Evolutionary conservation across 768 basidiomycete species (phyloP).

Genomic region (Artomyces pyxidatus): DNA sequence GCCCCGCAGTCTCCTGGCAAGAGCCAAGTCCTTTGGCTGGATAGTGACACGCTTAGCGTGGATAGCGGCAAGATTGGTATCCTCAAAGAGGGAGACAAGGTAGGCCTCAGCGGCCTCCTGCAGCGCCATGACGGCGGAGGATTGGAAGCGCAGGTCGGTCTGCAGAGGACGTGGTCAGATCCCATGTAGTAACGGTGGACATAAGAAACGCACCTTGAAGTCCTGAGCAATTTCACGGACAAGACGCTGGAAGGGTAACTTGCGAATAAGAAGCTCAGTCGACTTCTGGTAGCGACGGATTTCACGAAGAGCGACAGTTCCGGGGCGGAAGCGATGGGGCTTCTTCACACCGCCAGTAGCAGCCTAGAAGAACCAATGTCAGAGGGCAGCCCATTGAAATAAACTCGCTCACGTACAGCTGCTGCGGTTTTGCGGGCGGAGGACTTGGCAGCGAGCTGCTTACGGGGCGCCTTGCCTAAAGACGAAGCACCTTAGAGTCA

Average conservation of each 20-base stretch:
- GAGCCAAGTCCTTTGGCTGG: slow-evolving; percentile 50
- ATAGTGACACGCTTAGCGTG: slow-evolving; percentile 45
- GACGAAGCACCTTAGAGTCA: neutral
- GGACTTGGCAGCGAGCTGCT: slow-evolving; percentile 63
- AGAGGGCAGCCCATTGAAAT: too few species aligned
- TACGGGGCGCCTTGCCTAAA: slow-evolving; percentile 56
- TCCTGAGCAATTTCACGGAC: slow-evolving; percentile 61
- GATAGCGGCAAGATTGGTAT: slow-evolving; percentile 44
- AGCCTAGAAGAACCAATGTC: slow-evolving; percentile 15
- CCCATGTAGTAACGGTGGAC: too few species aligned
- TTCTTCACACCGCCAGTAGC: slow-evolving; percentile 64
- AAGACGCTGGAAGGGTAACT: slow-evolving; percentile 60
- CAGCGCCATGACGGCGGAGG: slow-evolving; percentile 53
- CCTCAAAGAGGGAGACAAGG: slow-evolving; percentile 34
- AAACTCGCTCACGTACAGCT: slow-evolving; percentile 20
- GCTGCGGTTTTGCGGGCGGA: slow-evolving; percentile 53
- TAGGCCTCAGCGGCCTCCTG: slow-evolving; percentile 50
- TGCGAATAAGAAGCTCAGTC: slow-evolving; percentile 32
- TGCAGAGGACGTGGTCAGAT: slow-evolving; percentile 14
- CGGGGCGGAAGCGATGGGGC: slow-evolving; percentile 32
- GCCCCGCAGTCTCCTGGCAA: slow-evolving; percentile 41
- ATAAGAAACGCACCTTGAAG: slow-evolving; percentile 37
- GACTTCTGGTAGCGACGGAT: slow-evolving; percentile 34
- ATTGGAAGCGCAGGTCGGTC: slow-evolving; percentile 57
- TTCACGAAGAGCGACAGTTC: slow-evolving; percentile 31